Evolutionary conservation across 2,329 filamentous ascomycete genomes (phyloP).

Genomic region (Aspergillus candidus): DNA sequence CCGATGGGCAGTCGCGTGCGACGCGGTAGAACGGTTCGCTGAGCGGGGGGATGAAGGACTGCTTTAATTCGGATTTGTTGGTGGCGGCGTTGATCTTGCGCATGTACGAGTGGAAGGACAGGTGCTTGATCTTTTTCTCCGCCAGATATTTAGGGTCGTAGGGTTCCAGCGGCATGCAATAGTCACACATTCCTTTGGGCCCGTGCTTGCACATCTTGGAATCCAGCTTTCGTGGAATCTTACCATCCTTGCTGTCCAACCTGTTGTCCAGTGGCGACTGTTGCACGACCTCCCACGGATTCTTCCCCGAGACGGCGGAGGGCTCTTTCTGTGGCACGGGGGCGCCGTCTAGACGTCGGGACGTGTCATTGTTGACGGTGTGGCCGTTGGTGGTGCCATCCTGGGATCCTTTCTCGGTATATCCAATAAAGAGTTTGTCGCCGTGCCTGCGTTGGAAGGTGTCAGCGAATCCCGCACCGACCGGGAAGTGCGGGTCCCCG

Average conservation of each 20-base stretch:
- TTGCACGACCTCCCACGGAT: constrained; percentile 86
- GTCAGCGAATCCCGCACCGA: constrained; percentile 9
- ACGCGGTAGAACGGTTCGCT: constrained; percentile 91
- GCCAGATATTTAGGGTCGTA: constrained; percentile 82
- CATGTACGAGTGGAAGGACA: constrained; percentile 91
- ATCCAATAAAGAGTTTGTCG: constrained; percentile 82
- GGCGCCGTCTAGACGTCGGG: constrained; percentile 35
- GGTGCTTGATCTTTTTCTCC: constrained; percentile 98
- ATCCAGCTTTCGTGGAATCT: constrained; percentile 71
- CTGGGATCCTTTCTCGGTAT: constrained; percentile 53
- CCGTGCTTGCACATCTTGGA: constrained; percentile 90
- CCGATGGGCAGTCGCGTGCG: constrained; percentile 79
- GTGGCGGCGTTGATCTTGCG: constrained; percentile 93
- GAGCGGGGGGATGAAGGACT: constrained; percentile 91
- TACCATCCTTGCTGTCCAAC: constrained; percentile 82
- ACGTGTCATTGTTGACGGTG: constrained; percentile 17
- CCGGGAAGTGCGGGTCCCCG: not conserved
- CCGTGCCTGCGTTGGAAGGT: constrained; percentile 61
- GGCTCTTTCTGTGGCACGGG: constrained; percentile 46
- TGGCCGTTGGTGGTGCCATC: constrained; percentile 41
- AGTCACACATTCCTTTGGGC: constrained; percentile 97
- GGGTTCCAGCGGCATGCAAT: constrained; percentile 94
- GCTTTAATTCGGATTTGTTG: constrained; percentile 89
- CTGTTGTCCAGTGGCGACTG: constrained; percentile 83
- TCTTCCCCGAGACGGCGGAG: constrained; percentile 62